Conservation (phyloP, 2,329 filamentous ascomycete species). For the Lachnellula suecica region DNA sequence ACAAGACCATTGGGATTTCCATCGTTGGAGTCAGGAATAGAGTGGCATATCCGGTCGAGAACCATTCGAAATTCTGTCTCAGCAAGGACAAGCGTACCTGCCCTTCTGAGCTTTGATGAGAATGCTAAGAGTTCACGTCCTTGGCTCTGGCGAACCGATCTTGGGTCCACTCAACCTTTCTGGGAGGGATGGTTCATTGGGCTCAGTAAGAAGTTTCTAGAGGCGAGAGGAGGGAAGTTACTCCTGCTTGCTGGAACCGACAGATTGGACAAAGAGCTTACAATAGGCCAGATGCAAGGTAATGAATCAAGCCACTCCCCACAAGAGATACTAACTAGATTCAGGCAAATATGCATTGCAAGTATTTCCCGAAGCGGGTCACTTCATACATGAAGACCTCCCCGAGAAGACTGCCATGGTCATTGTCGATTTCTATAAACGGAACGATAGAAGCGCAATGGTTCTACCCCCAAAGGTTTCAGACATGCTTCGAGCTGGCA, state of each 20-base stretch:
- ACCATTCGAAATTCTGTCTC: conserved; percentile 82
- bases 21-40: conserved; percentile 76
- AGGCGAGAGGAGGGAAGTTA: conserved; percentile 78
- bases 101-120: conserved; percentile 60
- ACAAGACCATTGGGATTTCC: conserved; percentile 77
- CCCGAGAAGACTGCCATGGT: conserved; percentile 85
- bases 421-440: conserved; percentile 84
- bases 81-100: conserved; percentile 85
- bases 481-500: conserved; percentile 64
- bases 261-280: conserved; percentile 84
- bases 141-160: conserved; percentile 85
- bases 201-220: conserved; percentile 83
- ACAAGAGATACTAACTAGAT: conserved; percentile 7
- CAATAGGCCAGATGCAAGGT: conserved; percentile 98
- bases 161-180: conserved; percentile 80
- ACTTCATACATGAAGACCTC: conserved; percentile 95
- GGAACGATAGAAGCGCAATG: conserved; percentile 83
- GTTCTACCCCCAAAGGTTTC: conserved; percentile 92
- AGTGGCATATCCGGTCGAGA: conserved; percentile 89
- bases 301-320: conserved; percentile 18
- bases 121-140: conserved; percentile 23
- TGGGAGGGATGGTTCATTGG: conserved; percentile 95
- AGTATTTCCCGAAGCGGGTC: conserved; percentile 90
- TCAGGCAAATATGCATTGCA: conserved; percentile 90
- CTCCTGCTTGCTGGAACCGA: conserved; percentile 87